These are phyloP conservation scores for Pleurotus eryngii DNA, from an alignment of 768 basidiomycete genomes.

Conservation along the genomic window DNA sequence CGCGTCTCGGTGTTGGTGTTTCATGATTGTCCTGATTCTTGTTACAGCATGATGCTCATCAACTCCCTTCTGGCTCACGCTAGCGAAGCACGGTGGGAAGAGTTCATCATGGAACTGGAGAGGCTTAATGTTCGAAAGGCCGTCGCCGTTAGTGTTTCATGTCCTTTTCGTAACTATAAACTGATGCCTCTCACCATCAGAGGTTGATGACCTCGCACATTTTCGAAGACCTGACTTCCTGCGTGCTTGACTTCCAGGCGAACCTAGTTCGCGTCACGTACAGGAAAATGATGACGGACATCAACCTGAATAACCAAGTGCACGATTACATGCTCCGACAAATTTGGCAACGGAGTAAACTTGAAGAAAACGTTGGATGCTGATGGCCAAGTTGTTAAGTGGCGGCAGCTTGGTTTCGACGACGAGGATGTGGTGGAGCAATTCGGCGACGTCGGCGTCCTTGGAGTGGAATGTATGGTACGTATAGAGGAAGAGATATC, in stretches of 20 bases:
- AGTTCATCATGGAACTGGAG: conserved; percentile 74
- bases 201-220: conserved; percentile 81
- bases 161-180: neutral
- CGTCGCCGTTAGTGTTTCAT: conserved; percentile 60
- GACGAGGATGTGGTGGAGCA: conserved; percentile 73
- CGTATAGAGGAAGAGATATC: conserved; percentile 17
- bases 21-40: conserved; percentile 8
- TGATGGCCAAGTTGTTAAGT: conserved; percentile 53
- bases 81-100: conserved; percentile 75
- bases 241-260: conserved; percentile 85
- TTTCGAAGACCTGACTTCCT: conserved; percentile 77
- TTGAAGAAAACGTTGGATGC: conserved; percentile 53
- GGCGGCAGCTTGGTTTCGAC: conserved; percentile 77
- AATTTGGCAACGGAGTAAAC: conserved; percentile 65
- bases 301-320: conserved; percentile 60
- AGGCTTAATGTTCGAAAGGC: conserved; percentile 76
- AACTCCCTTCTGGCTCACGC: conserved; percentile 81
- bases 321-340: conserved; percentile 57
- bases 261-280: conserved; percentile 78
- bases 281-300: conserved; percentile 75
- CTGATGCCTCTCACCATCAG: conserved; percentile 31
- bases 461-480: conserved; percentile 82
- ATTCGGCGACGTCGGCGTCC: conserved; percentile 73
- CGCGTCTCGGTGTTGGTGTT: conserved; percentile 5
- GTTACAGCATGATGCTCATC: conserved; percentile 78